Conservation (phyloP, 176 grass and related monocot species). For the Bromus sterilis region DNA sequence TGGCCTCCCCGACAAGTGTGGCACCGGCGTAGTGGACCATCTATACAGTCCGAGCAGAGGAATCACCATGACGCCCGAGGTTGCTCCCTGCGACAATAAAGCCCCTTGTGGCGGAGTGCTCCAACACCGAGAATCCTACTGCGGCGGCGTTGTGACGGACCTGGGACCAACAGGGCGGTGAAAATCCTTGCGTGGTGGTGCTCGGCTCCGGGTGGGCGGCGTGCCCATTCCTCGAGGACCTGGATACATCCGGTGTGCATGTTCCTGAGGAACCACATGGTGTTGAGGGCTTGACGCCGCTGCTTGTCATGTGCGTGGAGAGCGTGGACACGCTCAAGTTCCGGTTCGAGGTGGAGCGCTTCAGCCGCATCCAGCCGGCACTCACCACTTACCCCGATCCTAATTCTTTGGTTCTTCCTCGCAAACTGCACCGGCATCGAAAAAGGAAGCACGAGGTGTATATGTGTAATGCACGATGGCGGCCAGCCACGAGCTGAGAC, state of each 20-base stretch:
- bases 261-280: constrained; percentile 94
- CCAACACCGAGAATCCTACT: constrained; percentile 2
- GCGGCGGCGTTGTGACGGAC: constrained; percentile 20
- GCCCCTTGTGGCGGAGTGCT: neutral
- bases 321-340: constrained; percentile 90
- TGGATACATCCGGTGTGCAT: constrained; percentile 78
- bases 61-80: constrained; percentile 31
- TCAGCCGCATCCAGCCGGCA: constrained; percentile 82
- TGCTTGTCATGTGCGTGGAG: constrained; percentile 84
- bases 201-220: constrained; percentile 86
- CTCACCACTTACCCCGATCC: constrained; percentile 45
- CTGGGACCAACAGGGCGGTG: constrained; percentile 41
- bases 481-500: constrained; percentile 21
- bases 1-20: neutral
- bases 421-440: constrained; percentile 57
- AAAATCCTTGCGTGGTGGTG: constrained; percentile 82
- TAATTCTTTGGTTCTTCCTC: constrained; percentile 90
- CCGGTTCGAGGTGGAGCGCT: constrained; percentile 76
- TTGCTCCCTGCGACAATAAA: constrained; percentile 16
- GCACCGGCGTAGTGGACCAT: neutral
- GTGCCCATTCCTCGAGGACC: constrained; percentile 78
- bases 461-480: constrained; percentile 50
- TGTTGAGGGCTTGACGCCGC: constrained; percentile 93
- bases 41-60: constrained; percentile 10
- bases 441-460: constrained; percentile 61